A percentile compares a stretch with the other conserved stretches of the same genome.
Evolutionary conservation across 371 early-diverging fungal genomes (phyloP).

Genomic region (Lichtheimia corymbifera): DNA sequence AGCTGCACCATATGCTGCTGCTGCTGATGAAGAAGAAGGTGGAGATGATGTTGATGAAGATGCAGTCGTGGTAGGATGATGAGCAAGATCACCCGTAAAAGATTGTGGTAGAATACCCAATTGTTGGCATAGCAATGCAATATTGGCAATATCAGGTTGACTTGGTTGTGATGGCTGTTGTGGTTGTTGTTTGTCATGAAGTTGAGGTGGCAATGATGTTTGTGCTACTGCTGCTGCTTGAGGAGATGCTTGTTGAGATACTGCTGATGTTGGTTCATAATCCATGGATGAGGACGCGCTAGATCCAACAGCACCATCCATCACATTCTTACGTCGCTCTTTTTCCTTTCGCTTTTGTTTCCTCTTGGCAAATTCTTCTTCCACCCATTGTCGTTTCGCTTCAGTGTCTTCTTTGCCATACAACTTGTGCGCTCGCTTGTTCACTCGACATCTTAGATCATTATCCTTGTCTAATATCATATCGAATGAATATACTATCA

Average conservation of each 20-base stretch:
- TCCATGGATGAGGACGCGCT: background rate
- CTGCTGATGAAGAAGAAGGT: constrained; percentile 1
- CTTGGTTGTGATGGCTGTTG: background rate
- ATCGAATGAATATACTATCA: background rate
- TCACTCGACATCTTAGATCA: constrained; percentile 79
- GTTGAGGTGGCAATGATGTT: background rate
- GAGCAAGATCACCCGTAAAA: background rate
- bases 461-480: constrained; percentile 70
- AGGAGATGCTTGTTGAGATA: background rate
- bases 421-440: constrained; percentile 74
- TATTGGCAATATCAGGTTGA: constrained; percentile 30
- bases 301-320: constrained; percentile 21
- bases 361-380: constrained; percentile 73
- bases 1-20: constrained; percentile 1
- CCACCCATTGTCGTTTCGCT: constrained; percentile 68
- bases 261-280: constrained; percentile 4
- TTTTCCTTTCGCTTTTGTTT: constrained; percentile 70
- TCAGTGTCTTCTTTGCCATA: constrained; percentile 68
- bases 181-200: background rate
- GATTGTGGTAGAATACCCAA: constrained; percentile 24
- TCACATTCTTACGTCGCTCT: constrained; percentile 51
- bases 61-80: background rate
- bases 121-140: constrained; percentile 48
- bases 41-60: background rate
- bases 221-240: background rate